Conservation (phyloP, 2,329 filamentous ascomycete genomes). For the Niveomyces coronatus region DNA sequence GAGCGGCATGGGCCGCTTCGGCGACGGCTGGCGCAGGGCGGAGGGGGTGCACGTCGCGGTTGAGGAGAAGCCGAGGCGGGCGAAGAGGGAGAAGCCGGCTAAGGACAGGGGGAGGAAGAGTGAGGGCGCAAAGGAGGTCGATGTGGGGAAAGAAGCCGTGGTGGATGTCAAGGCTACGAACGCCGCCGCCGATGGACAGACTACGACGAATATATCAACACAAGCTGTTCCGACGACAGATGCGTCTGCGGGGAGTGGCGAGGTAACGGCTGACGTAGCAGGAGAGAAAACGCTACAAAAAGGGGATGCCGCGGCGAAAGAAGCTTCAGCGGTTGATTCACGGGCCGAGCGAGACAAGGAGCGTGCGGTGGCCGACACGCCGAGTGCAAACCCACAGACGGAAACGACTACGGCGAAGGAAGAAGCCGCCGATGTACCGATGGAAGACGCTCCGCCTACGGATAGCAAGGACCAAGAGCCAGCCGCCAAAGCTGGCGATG, state of each 20-base stretch:
- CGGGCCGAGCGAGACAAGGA: too few species aligned
- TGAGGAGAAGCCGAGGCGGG: slow-evolving; percentile 50
- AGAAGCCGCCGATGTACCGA: slow-evolving; percentile 1
- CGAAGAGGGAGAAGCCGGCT: slow-evolving; percentile 37
- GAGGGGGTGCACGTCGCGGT: slow-evolving; percentile 56
- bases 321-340: too few species aligned
- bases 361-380: neutral
- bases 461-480: neutral
- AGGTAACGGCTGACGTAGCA: too few species aligned
- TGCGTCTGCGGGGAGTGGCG: too few species aligned
- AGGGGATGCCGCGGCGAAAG: too few species aligned
- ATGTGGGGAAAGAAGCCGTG: slow-evolving; percentile 10
- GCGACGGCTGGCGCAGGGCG: slow-evolving; percentile 62
- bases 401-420: neutral
- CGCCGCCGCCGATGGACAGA: neutral
- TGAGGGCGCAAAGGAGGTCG: slow-evolving; percentile 15
- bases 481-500: neutral
- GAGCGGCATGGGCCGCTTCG: slow-evolving; percentile 82
- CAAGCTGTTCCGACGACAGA: too few species aligned
- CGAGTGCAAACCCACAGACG: neutral
- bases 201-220: neutral
- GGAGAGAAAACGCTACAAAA: neutral
- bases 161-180: neutral
- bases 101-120: slow-evolving; percentile 24
- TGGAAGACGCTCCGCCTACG: neutral